Base-by-base conservation (phyloP, 116 monocot genomes). In the Thalassia testudinum region DNA sequence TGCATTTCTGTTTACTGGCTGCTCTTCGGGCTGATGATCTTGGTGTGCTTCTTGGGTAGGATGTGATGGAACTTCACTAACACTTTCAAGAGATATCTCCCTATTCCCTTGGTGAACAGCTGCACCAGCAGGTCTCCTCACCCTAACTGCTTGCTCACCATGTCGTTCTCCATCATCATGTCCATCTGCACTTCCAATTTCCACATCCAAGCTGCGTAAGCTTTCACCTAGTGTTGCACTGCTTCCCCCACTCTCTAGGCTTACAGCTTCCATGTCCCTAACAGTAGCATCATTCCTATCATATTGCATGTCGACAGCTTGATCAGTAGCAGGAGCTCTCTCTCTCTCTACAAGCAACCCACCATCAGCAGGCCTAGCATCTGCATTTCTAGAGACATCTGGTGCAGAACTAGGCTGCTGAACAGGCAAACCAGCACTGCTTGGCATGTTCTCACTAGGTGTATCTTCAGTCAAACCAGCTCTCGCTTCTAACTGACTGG, bases 161-260 rank as follows among this genome's bases (percentile, higher is more conserved):
- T 83, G 90, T 53, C 88, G 65, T 50, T 89, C 90, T 27, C 74
- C 76, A 64, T 97, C 97, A 65, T 97, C 89, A 72, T 90, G 99
- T 7, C 99, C 99, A 60, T 99, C 99, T 54, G 72, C 80, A 70
- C 99, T 99, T 69, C 99, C 90, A 54, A 90, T 86, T 83, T 99
- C 99, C 12, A 99, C 90, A 54, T 99, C 99, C 70, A 90, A 76
- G 58, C 90, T 99, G 18, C 90, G 79, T 20, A 99, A 71, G 56
- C 82, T 85, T 66, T 88, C 95, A 37, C 99, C 99, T 62, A 99
- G 52, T n/a, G 90, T 90, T 45, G 99, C 91, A 16, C 99, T 91
- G 66, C 86, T 90, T 47, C 83, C 99, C 71, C 90, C 91, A 70
- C 99, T 89, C 57, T 71, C 99, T 59, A 86, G 86, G 64, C 99